phyloP scores from a whole-genome alignment of 345 rosid species.

The Salix brachista region DNA sequence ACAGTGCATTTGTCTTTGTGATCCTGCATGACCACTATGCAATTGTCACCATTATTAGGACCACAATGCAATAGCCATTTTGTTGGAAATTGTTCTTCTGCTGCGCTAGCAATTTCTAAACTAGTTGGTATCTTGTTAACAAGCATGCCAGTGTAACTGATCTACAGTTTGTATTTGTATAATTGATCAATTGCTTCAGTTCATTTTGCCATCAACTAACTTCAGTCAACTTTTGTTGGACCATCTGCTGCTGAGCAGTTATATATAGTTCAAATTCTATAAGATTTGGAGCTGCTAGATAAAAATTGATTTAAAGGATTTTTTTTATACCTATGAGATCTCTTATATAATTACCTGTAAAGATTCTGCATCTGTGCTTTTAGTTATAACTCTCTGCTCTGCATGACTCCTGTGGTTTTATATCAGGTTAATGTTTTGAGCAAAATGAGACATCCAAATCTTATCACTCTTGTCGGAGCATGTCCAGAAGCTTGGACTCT shows the following conservation, averaged over 20 bases:
- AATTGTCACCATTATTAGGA: neutral
- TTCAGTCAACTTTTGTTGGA: neutral
- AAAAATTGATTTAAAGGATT: neutral
- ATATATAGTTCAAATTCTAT: neutral
- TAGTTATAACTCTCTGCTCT: neutral
- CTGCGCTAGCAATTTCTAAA: constrained; percentile 3
- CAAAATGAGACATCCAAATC: constrained; percentile 84
- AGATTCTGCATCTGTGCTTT: neutral
- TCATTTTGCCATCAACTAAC: neutral
- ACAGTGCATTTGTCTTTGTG: neutral
- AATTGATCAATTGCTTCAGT: neutral
- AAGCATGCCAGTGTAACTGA: neutral
- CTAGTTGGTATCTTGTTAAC: neutral
- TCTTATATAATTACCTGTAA: neutral
- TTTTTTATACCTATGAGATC: neutral
- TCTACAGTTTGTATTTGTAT: neutral
- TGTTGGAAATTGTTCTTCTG: neutral
- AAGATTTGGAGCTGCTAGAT: neutral
- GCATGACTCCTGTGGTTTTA: constrained; percentile 11
- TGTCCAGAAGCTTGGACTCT: constrained; percentile 87
- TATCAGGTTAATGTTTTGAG: constrained; percentile 77
- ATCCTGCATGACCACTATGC: neutral
- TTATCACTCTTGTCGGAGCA: constrained; percentile 77
- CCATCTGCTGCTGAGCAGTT: neutral
- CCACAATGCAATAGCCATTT: neutral